phyloP scores from a whole-genome alignment of 495 filamentous ascomycete genomes.

The Lasiosphaeria miniovina region DNA sequence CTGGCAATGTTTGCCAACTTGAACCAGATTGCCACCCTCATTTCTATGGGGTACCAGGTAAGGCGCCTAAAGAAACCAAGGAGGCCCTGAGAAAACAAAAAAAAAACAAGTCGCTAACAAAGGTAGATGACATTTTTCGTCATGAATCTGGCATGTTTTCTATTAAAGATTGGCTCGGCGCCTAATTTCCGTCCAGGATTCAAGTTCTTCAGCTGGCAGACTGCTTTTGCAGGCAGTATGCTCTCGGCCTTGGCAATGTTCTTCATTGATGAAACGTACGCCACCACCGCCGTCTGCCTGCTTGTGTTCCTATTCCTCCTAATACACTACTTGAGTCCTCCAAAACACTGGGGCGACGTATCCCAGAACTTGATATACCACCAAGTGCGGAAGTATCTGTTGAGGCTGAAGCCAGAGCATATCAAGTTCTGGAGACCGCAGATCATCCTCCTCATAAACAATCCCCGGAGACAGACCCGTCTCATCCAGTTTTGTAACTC shows the following conservation, averaged over 20 bases:
- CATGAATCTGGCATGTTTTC: slow-evolving; percentile 82
- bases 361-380: slow-evolving; percentile 88
- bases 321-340: slow-evolving; percentile 80
- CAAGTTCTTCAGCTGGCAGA: slow-evolving; percentile 84
- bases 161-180: slow-evolving; percentile 88
- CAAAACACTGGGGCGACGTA: slow-evolving; percentile 84
- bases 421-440: slow-evolving; percentile 91
- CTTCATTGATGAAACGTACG: slow-evolving; percentile 83
- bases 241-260: slow-evolving; percentile 80
- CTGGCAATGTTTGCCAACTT: slow-evolving; percentile 79
- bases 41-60: slow-evolving; percentile 86
- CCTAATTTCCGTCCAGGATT: slow-evolving; percentile 89
- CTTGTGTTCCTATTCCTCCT: slow-evolving; percentile 74
- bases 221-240: slow-evolving; percentile 69
- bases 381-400: slow-evolving; percentile 83
- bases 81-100: background rate
- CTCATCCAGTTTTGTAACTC: slow-evolving; percentile 91
- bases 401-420: slow-evolving; percentile 79
- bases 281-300: slow-evolving; percentile 69
- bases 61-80: slow-evolving; percentile 24
- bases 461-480: slow-evolving; percentile 70
- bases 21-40: slow-evolving; percentile 83
- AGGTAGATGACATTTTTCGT: slow-evolving; percentile 64
- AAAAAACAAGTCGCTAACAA: no score
- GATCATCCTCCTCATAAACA: slow-evolving; percentile 80